phyloP scores from a whole-genome alignment of 257 asterid genomes.

The Avicennia marina region DNA sequence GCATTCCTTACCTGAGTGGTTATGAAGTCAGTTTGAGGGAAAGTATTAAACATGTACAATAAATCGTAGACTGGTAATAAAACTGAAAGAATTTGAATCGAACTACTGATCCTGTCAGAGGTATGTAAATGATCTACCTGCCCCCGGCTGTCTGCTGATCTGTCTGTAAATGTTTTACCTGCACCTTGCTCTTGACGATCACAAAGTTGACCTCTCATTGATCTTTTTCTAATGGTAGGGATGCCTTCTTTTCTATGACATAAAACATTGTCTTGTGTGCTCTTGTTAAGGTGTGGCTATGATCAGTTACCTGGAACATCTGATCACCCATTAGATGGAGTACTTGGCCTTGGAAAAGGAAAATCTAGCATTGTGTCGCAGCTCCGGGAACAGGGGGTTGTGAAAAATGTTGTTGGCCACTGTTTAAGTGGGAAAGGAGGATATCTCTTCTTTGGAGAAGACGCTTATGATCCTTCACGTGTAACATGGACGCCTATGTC shows the following conservation, averaged over 20 bases:
- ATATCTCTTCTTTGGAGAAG: slow-evolving; percentile 87
- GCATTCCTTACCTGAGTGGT: too few species aligned
- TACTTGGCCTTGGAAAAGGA: slow-evolving; percentile 94
- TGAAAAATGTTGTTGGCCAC: slow-evolving; percentile 74
- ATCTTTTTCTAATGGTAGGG: too few species aligned
- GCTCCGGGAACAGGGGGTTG: slow-evolving; percentile 65
- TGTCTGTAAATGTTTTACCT: too few species aligned
- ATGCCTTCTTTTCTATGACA: background rate
- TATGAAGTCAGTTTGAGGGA: too few species aligned
- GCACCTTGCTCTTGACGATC: too few species aligned
- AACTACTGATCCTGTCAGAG: too few species aligned
- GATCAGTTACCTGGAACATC: slow-evolving; percentile 80
- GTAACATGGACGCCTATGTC: slow-evolving; percentile 87
- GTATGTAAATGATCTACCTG: too few species aligned
- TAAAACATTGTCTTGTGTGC: background rate
- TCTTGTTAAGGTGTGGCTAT: slow-evolving; percentile 73
- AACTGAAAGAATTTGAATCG: too few species aligned
- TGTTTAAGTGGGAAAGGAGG: slow-evolving; percentile 78
- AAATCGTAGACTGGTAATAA: too few species aligned
- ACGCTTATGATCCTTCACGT: slow-evolving; percentile 64
- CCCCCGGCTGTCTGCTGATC: too few species aligned
- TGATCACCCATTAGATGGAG: slow-evolving; percentile 82
- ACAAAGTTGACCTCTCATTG: background rate
- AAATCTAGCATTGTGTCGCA: slow-evolving; percentile 78
- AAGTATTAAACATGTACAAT: too few species aligned